Conservation (phyloP, 768 basidiomycete species). For the Tulasnella sp. region DNA sequence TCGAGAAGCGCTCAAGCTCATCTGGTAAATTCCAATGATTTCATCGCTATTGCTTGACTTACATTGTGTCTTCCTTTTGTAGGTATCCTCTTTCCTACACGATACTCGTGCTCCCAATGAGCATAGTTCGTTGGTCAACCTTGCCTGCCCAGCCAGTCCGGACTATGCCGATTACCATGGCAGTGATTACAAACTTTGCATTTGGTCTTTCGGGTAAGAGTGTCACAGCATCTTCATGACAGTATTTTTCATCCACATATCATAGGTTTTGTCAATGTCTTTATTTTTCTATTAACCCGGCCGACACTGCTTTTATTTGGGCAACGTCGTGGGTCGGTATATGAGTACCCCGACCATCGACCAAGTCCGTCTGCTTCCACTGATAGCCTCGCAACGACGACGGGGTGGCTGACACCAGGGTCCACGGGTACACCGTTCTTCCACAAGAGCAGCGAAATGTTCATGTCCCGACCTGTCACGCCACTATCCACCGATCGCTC, state of each 20-base stretch:
- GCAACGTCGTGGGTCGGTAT: constrained; percentile 1
- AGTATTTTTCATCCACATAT: neutral
- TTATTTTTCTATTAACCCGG: constrained; percentile 12
- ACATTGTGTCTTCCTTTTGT: neutral
- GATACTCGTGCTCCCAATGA: constrained; percentile 6
- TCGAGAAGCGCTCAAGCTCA: constrained; percentile 8
- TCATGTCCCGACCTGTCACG: too few species aligned
- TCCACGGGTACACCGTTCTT: too few species aligned
- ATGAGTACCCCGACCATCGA: neutral
- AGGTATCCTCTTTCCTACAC: constrained; percentile 13
- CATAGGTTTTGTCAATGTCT: constrained; percentile 12
- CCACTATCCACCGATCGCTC: too few species aligned
- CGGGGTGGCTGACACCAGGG: neutral
- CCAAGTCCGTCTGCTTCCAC: too few species aligned
- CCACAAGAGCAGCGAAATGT: neutral
- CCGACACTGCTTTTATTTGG: constrained; percentile 10
- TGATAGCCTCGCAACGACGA: neutral
- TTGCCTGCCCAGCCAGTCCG: neutral
- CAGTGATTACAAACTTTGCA: neutral
- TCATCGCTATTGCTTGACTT: neutral
- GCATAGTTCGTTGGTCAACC: constrained; percentile 8
- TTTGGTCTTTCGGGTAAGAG: constrained; percentile 12
- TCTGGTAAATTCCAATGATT: neutral
- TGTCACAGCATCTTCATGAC: neutral
- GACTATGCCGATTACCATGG: neutral